A percentile compares a stretch with the other conserved stretches of the same genome.
These are phyloP conservation scores for Chenopodium suecicum DNA, from an alignment of 148 eudicot genomes.

Conservation along the genomic window DNA sequence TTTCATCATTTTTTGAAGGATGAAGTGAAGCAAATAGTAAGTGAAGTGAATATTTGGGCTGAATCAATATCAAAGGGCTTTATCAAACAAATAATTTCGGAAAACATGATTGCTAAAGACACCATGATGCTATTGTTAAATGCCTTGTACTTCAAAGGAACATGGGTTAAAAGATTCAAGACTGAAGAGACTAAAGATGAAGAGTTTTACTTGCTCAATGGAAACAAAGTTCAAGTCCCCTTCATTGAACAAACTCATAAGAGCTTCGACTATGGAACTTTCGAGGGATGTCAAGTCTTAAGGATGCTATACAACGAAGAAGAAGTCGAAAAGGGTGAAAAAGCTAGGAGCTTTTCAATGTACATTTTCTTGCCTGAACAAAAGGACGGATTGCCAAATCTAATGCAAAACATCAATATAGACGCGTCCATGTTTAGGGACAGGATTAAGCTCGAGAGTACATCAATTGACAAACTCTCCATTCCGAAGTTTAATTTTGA, in stretches of 20 bases:
- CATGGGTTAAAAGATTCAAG: slow-evolving; percentile 11
- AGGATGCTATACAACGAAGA: slow-evolving; percentile 16
- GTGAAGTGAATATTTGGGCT: slow-evolving; percentile 25
- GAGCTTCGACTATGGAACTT: background rate
- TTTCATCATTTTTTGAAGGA: too few relatives aligned
- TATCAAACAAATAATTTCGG: slow-evolving; percentile 9
- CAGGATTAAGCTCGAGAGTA: too few relatives aligned
- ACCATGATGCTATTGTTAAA: slow-evolving; percentile 14
- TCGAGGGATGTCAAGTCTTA: slow-evolving; percentile 18
- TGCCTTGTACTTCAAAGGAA: slow-evolving; percentile 31
- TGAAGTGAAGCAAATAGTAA: slow-evolving; percentile 10
- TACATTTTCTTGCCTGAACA: too few relatives aligned
- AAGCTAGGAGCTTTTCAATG: background rate
- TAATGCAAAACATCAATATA: too few relatives aligned
- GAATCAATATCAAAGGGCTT: slow-evolving; percentile 15
- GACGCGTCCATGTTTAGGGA: too few relatives aligned
- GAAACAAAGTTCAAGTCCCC: slow-evolving; percentile 14
- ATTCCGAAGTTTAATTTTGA: too few relatives aligned
- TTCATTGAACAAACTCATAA: background rate
- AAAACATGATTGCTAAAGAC: background rate
- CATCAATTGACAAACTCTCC: too few relatives aligned
- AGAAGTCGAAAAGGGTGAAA: background rate
- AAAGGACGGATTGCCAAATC: too few relatives aligned
- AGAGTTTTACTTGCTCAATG: slow-evolving; percentile 21
- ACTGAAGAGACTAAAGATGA: background rate